Conservation (phyloP, 257 asterid species). For the Salvia rosmarinus region DNA sequence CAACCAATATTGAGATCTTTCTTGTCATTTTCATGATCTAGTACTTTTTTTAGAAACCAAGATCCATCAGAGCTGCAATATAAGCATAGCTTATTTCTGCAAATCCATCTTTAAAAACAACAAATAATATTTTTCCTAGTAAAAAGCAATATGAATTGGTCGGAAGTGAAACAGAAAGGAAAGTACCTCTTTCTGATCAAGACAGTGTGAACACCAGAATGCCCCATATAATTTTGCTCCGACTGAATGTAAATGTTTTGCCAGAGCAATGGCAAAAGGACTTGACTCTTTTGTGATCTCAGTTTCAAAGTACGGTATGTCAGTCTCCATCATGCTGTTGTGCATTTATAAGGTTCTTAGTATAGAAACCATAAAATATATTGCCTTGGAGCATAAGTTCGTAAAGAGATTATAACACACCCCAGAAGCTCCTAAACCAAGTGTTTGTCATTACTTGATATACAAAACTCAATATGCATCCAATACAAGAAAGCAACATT, state of each 20-base stretch:
- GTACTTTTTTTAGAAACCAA: not conserved
- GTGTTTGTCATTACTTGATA: not conserved
- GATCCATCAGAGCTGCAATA: slow-evolving; percentile 17
- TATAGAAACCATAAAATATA: not conserved
- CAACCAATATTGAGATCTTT: slow-evolving; percentile 7
- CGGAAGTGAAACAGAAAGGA: slow-evolving; percentile 18
- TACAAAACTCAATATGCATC: slow-evolving; percentile 16
- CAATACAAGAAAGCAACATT: slow-evolving; percentile 12
- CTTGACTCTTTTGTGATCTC: slow-evolving; percentile 67
- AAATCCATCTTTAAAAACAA: not conserved
- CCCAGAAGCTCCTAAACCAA: slow-evolving; percentile 17
- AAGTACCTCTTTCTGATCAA: slow-evolving; percentile 87
- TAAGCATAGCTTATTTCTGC: not conserved
- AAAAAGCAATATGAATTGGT: slow-evolving; percentile 1
- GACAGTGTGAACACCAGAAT: slow-evolving; percentile 98
- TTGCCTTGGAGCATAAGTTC: slow-evolving; percentile 25
- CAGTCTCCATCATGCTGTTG: slow-evolving; percentile 59
- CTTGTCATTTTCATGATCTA: not conserved
- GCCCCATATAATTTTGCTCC: slow-evolving; percentile 96
- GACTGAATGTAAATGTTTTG: slow-evolving; percentile 69
- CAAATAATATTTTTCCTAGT: not conserved
- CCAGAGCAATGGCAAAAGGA: slow-evolving; percentile 85
- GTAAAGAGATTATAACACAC: slow-evolving; percentile 19
- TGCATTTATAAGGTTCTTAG: slow-evolving; percentile 29
- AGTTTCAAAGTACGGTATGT: slow-evolving; percentile 70